Conservation (phyloP, 176 grass and related monocot species). For the Bolboschoenus planiculmis region DNA sequence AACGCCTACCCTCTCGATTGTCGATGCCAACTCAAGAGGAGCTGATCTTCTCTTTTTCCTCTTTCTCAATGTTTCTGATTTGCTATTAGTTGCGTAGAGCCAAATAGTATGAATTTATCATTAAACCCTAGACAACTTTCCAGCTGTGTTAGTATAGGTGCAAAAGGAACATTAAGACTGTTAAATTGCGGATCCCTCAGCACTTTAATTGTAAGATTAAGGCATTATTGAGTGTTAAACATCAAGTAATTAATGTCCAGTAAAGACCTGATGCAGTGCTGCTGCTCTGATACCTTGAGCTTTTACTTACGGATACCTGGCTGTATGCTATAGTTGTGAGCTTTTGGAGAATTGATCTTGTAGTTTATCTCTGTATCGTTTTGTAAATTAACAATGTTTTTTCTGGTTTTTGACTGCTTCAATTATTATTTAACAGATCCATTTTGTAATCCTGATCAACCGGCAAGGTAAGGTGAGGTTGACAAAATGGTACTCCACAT, state of each 20-base stretch:
- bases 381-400: neutral
- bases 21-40: neutral
- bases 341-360: neutral
- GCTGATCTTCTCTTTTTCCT: neutral
- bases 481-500: constrained; percentile 88
- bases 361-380: neutral
- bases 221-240: neutral
- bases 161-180: neutral
- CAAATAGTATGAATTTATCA: neutral
- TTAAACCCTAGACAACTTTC: neutral
- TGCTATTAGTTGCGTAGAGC: neutral
- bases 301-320: neutral
- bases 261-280: neutral
- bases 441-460: constrained; percentile 73
- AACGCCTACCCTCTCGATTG: neutral
- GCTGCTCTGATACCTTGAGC: neutral
- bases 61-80: neutral
- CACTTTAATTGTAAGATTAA: neutral
- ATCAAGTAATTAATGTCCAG: neutral
- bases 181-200: neutral
- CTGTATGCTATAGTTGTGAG: neutral
- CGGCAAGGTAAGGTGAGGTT: constrained; percentile 75
- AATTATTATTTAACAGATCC: constrained; percentile 41
- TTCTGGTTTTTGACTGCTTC: neutral
- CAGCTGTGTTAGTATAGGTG: neutral